Percentiles rank a stretch among this genome's conserved stretches.
These are phyloP conservation scores for Sapria himalayana DNA, from an alignment of 345 rosid genomes.

Conservation along the genomic window DNA sequence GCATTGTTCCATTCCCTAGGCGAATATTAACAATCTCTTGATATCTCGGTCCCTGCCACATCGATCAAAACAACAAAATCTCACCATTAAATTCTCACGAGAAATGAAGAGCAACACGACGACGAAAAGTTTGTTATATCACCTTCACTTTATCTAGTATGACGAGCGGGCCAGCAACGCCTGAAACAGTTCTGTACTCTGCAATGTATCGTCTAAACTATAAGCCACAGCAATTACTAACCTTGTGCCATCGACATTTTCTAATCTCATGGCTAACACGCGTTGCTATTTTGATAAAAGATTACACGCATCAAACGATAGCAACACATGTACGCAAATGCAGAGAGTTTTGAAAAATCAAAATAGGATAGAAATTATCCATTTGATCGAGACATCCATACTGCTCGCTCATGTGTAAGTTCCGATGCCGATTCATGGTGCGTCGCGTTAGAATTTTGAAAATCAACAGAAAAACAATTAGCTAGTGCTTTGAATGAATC, in stretches of 20 bases:
- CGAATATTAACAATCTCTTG: conserved; percentile 94
- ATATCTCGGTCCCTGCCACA: conserved; percentile 72
- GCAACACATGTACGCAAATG: no score
- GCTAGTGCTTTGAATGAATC: no score
- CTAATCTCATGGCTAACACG: no score
- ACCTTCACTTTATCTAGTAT: conserved; percentile 95
- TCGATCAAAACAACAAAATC: neutral
- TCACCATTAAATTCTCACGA: neutral
- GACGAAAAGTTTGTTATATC: neutral
- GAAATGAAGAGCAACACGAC: neutral
- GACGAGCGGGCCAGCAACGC: conserved; percentile 95
- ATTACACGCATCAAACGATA: no score
- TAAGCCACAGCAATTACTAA: neutral
- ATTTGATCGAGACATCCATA: no score
- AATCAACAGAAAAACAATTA: neutral
- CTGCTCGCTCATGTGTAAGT: no score
- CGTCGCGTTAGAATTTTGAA: neutral
- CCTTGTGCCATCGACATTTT: neutral
- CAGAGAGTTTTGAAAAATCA: no score
- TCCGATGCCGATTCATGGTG: neutral
- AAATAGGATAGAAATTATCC: no score
- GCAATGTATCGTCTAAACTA: conserved; percentile 7
- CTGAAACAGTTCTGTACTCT: conserved; percentile 93
- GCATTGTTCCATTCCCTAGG: conserved; percentile 71
- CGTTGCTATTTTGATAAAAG: no score